Percentiles rank a stretch among this genome's conserved stretches.
These are phyloP conservation scores for Otatea glauca DNA, from an alignment of 176 grass and related monocot species.

Conservation along the genomic window DNA sequence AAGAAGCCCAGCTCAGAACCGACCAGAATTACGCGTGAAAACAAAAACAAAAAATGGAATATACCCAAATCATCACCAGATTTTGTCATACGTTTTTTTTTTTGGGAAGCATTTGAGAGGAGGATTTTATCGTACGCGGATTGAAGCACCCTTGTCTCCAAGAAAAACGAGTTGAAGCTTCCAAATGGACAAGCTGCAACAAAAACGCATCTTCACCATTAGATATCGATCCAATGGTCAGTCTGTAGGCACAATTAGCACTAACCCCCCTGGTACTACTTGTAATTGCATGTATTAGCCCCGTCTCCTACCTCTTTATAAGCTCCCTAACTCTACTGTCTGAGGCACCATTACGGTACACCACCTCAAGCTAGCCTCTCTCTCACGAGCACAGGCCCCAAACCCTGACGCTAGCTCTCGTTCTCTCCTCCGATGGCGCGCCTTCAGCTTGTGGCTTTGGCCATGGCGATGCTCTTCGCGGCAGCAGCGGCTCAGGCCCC, in stretches of 20 bases:
- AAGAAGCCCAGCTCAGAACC: neutral
- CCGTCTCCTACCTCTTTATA: slow-evolving; percentile 49
- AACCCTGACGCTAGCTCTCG: neutral
- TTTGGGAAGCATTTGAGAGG: neutral
- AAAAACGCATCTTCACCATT: neutral
- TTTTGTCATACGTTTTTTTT: too few species aligned
- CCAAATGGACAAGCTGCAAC: neutral
- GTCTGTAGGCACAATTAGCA: neutral
- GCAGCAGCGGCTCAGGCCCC: slow-evolving; percentile 53
- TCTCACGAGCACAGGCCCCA: neutral
- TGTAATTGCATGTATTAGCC: neutral
- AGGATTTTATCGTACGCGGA: neutral
- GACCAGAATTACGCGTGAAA: slow-evolving; percentile 2
- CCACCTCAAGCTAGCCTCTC: slow-evolving; percentile 13
- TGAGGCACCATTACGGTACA: slow-evolving; percentile 45
- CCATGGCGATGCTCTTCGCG: slow-evolving; percentile 60
- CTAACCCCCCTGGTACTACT: neutral
- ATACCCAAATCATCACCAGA: neutral
- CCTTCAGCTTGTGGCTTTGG: slow-evolving; percentile 47
- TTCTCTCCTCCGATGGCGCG: slow-evolving; percentile 53
- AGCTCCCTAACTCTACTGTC: slow-evolving; percentile 29
- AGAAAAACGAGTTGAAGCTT: slow-evolving; percentile 1
- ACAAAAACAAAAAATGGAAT: neutral
- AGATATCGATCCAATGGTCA: slow-evolving; percentile 33
- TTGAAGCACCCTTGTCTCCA: neutral